Base-by-base conservation (phyloP, 345 rosid genomes). In the Pistacia atlantica region DNA sequence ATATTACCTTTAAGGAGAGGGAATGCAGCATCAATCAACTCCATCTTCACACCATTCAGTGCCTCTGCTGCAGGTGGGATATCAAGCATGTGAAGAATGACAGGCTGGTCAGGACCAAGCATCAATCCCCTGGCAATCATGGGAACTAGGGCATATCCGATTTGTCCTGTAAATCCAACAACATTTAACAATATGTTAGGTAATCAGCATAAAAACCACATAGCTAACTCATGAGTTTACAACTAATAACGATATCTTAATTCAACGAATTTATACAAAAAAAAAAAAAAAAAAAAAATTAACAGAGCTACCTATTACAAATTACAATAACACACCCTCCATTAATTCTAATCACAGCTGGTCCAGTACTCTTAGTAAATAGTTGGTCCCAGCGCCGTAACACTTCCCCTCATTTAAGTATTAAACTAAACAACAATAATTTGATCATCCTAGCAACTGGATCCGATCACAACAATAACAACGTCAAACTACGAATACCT, bases 31-130 rank as follows among this genome's bases (percentile, higher is more conserved):
- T 96, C 99, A 2, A 94, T 80, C 88, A 96, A 79, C 86, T 96
- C 99, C 99, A 96, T 96, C 88, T 89, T 96, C 31, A 96, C 99
- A 60, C 99, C 99, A 77, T 93, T 92, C 74, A 96, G 79, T 49
- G 99, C 97, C 86, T 96, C 99, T 0, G 99, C 99, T 60, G 99
- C 99, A 56, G 93, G 93, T 64, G 95, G 93, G 78, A 96, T 96
- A 84, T 96, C 99, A 77, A 96, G 98, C 99, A 96, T 92, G 88
- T 96, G 98, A 74, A 96, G 93, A 81, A 96, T 94, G 71, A 96
- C 99, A 48, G 99, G 99, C 88, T 96, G 99, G 88, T 93, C 97
- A 25, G 93, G 67, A 77, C 99, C 99, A 81, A 96, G 87, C 99
- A 96, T 96, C 78, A 94, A 86, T 71, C 99, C 98, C 78, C 99